Conservation (phyloP, 225 moss, liverwort and hornwort genomes). For the Climacium dendroides region DNA sequence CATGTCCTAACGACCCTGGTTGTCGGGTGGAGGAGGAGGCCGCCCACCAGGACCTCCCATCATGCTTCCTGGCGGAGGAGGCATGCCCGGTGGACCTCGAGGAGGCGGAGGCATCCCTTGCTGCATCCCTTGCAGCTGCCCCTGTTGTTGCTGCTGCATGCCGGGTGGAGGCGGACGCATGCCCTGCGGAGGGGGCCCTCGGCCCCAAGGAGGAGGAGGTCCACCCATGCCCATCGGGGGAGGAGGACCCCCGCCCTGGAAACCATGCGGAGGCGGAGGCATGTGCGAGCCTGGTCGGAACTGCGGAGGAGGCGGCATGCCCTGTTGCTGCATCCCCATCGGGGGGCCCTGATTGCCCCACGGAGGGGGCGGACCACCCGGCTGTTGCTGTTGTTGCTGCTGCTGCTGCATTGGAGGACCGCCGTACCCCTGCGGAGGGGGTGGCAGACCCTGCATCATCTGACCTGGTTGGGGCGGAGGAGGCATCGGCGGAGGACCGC, state of each 20-base stretch:
- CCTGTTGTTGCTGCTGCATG: conserved; percentile 35
- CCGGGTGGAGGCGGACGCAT: conserved; percentile 69
- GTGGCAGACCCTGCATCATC: conserved; percentile 40
- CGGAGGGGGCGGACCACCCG: conserved; percentile 2
- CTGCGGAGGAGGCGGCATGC: conserved; percentile 47
- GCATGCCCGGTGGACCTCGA: conserved; percentile 46
- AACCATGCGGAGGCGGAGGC: conserved; percentile 70
- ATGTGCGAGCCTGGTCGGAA: conserved; percentile 66
- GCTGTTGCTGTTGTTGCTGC: conserved; percentile 15
- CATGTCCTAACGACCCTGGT: conserved; percentile 36
- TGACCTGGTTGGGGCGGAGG: conserved; percentile 77
- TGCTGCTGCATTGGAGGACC: conserved; percentile 31
- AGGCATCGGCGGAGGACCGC: conserved; percentile 79
- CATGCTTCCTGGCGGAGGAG: conserved; percentile 67
- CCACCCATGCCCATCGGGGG: conserved; percentile 90
- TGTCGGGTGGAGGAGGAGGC: conserved; percentile 59
- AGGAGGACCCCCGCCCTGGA: conserved; percentile 43
- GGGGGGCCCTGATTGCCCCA: conserved; percentile 26
- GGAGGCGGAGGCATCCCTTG: conserved; percentile 32
- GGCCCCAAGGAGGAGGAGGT: conserved; percentile 73
- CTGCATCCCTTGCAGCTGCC: conserved; percentile 6
- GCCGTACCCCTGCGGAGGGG: conserved; percentile 40
- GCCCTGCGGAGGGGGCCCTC: conserved; percentile 73
- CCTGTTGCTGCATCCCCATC: conserved; percentile 39
- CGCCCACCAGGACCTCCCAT: conserved; percentile 55